Conservation (phyloP, 805 yeast genomes). For the Lipomyces sp. region DNA sequence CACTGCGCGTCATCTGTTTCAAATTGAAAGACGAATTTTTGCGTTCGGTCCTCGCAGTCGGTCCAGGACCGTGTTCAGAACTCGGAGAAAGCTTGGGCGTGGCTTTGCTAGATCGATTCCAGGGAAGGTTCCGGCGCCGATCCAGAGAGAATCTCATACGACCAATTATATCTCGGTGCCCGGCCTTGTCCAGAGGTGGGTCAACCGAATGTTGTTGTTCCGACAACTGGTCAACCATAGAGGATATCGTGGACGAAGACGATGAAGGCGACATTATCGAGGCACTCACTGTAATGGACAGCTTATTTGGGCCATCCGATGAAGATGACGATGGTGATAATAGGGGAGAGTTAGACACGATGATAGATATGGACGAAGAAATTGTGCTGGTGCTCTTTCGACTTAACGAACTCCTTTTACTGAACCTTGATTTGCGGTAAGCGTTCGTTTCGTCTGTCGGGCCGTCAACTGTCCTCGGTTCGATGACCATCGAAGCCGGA, state of each 20-base stretch:
- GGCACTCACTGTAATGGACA: neutral
- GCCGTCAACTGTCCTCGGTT: constrained; percentile 7
- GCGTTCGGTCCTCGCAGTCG: neutral
- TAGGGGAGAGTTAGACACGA: neutral
- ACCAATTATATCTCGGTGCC: constrained; percentile 16
- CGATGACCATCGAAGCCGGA: constrained; percentile 30
- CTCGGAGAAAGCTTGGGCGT: neutral
- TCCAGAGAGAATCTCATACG: constrained; percentile 23
- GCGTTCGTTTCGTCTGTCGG: constrained; percentile 7
- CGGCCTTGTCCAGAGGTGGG: neutral
- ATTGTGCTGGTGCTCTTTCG: constrained; percentile 2
- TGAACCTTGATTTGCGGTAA: neutral
- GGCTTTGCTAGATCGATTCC: constrained; percentile 9
- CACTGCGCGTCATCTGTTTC: constrained; percentile 4
- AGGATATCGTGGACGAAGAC: constrained; percentile 4
- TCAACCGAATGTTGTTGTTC: neutral
- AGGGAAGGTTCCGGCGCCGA: constrained; percentile 25
- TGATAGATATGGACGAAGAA: neutral
- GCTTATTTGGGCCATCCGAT: neutral
- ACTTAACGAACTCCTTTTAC: neutral
- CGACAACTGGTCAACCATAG: neutral
- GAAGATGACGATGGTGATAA: neutral
- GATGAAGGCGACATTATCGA: constrained; percentile 1
- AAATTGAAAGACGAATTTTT: constrained; percentile 1
- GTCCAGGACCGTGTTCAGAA: neutral